Evolutionary conservation across 2,329 filamentous ascomycete species (phyloP).

Genomic region (Lomentospora prolificans): DNA sequence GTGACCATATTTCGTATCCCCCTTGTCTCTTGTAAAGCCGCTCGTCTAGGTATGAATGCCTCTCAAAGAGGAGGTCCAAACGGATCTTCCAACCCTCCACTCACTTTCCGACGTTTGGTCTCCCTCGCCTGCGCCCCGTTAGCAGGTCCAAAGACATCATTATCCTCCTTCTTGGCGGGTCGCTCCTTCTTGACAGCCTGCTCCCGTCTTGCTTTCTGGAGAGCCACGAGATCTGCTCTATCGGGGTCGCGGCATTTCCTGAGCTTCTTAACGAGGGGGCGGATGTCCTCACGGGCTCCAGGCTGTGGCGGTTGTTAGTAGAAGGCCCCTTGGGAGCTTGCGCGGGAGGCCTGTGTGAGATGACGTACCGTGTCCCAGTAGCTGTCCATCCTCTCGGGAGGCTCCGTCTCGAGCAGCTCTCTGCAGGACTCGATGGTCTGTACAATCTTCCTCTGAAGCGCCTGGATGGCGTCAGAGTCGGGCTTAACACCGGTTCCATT

Average conservation of each 20-base stretch:
- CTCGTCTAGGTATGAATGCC: no score
- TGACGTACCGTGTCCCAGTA: constrained; percentile 43
- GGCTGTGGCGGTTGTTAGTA: constrained; percentile 19
- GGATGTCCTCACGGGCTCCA: constrained; percentile 39
- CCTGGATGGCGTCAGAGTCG: constrained; percentile 17
- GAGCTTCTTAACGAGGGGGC: constrained; percentile 58
- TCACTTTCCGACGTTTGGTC: constrained; percentile 36
- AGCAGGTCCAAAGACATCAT: constrained; percentile 34
- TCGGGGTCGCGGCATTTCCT: constrained; percentile 65
- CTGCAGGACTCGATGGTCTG: constrained; percentile 39
- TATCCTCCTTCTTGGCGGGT: constrained; percentile 22
- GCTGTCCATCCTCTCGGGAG: constrained; percentile 42
- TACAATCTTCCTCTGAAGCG: constrained; percentile 37
- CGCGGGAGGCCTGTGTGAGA: background rate
- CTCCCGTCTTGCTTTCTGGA: constrained; percentile 55
- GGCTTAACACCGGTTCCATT: constrained; percentile 14
- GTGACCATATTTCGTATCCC: background rate
- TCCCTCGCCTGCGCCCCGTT: constrained; percentile 23
- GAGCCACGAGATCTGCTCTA: constrained; percentile 59
- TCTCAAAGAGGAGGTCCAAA: constrained; percentile 30
- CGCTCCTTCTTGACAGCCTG: constrained; percentile 35
- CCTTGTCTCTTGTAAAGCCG: no score
- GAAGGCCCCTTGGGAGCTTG: background rate
- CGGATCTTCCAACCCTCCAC: constrained; percentile 27
- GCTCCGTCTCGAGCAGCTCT: constrained; percentile 45